Percentiles rank a stretch among this genome's conserved stretches.
Conservation (phyloP, 2,329 filamentous ascomycete species). For the Pseudogymnoascus pannorum region DNA sequence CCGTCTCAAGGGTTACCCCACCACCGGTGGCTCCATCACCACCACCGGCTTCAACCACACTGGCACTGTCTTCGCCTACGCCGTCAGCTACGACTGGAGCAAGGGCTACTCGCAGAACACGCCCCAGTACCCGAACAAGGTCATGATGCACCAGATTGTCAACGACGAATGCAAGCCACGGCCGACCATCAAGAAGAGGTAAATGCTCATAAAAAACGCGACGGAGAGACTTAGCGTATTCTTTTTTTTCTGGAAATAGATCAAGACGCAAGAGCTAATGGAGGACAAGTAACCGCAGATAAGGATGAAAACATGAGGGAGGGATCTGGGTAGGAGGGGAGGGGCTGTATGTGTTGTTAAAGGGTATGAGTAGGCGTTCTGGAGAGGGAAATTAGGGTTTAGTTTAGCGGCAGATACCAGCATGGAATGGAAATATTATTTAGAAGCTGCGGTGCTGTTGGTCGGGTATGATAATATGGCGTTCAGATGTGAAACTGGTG, state of each 20-base stretch:
- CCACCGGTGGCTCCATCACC: conserved; percentile 78
- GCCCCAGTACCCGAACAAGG: conserved; percentile 65
- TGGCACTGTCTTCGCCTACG: conserved; percentile 80
- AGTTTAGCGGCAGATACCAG: conserved; percentile 11
- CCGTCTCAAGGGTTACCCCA: conserved; percentile 79
- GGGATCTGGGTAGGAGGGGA: neutral
- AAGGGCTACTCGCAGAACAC: conserved; percentile 89
- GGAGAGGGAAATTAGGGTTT: conserved; percentile 9
- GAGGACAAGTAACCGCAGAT: conserved; percentile 8
- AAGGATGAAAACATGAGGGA: conserved; percentile 1
- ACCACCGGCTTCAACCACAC: conserved; percentile 85
- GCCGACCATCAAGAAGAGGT: conserved; percentile 32
- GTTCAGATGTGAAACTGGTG: neutral
- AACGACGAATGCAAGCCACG: conserved; percentile 56
- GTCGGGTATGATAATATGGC: neutral
- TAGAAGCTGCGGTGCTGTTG: neutral
- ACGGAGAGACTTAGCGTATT: neutral
- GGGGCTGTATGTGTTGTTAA: neutral
- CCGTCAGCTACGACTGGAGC: conserved; percentile 95
- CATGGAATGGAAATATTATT: conserved; percentile 4
- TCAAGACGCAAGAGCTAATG: conserved; percentile 8
- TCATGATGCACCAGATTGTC: conserved; percentile 73
- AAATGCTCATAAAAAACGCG: conserved; percentile 13
- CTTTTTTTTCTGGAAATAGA: conserved; percentile 8
- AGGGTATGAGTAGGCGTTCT: conserved; percentile 7